Evolutionary conservation across 2,329 filamentous ascomycete species (phyloP).

Genomic region (Fusarium subglutinans): DNA sequence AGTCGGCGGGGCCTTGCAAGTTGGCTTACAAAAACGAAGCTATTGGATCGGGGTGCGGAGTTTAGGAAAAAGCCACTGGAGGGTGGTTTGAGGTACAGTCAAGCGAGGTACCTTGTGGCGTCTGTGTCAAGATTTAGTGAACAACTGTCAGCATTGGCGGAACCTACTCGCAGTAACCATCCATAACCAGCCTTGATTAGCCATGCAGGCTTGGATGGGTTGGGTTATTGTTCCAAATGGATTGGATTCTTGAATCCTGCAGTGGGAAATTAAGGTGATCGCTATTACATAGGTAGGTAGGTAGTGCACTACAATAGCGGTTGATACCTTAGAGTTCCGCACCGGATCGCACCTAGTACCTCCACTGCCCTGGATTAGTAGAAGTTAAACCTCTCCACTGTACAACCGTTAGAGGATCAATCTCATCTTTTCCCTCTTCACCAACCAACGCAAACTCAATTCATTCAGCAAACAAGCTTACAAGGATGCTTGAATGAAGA

Average conservation of each 20-base stretch:
- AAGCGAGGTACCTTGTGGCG: slow-evolving; percentile 2
- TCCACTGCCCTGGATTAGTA: too few species aligned
- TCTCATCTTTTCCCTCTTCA: not conserved
- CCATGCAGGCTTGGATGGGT: not conserved
- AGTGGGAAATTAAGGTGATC: slow-evolving; percentile 5
- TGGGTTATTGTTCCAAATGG: not conserved
- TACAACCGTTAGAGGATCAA: slow-evolving; percentile 11
- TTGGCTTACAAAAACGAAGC: not conserved
- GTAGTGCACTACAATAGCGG: not conserved
- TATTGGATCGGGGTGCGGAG: not conserved
- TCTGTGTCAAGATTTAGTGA: slow-evolving; percentile 33
- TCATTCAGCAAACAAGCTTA: not conserved
- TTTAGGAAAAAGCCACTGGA: not conserved
- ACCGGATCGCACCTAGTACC: not conserved
- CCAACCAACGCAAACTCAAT: slow-evolving; percentile 19
- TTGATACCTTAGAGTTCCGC: not conserved
- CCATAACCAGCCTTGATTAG: not conserved
- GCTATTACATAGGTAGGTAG: not conserved
- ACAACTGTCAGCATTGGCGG: slow-evolving; percentile 37
- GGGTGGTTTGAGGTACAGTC: slow-evolving; percentile 3
- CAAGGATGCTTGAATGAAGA: not conserved
- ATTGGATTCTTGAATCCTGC: not conserved
- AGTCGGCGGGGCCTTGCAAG: not conserved
- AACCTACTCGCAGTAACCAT: not conserved
- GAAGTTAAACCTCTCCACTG: not conserved